A percentile compares a stretch with the other conserved stretches of the same genome.
Conservation (phyloP, 2,329 filamentous ascomycete genomes). For the Ascosphaera acerosa region DNA sequence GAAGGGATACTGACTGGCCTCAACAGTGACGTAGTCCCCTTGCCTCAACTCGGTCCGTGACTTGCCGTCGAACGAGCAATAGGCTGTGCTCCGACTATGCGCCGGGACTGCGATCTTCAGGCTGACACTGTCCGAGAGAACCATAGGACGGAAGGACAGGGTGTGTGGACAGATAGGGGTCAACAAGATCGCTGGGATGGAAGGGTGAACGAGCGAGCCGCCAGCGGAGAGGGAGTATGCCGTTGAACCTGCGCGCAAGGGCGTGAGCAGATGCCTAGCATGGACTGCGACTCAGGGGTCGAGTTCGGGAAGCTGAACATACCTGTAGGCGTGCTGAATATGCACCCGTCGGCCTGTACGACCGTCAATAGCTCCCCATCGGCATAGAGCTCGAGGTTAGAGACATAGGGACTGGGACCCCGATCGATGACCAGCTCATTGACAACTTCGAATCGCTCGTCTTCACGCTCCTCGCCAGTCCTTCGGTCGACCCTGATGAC, state of each 20-base stretch:
- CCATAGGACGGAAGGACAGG: slow-evolving; percentile 90
- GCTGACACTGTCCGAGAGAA: slow-evolving; percentile 81
- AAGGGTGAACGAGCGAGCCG: slow-evolving; percentile 83
- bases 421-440: slow-evolving; percentile 98
- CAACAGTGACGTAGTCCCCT: slow-evolving; percentile 88
- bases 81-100: slow-evolving; percentile 71
- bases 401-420: slow-evolving; percentile 88
- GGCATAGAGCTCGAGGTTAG: slow-evolving; percentile 84
- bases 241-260: slow-evolving; percentile 50
- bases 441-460: slow-evolving; percentile 89
- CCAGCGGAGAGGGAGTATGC: slow-evolving; percentile 92
- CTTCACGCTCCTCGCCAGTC: slow-evolving; percentile 48
- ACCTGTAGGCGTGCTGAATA: slow-evolving; percentile 87
- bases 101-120: slow-evolving; percentile 69
- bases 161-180: slow-evolving; percentile 97
- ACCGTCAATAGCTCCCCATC: slow-evolving; percentile 88
- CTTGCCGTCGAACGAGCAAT: slow-evolving; percentile 95
- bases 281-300: no score
- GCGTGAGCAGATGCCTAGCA: no score
- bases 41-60: slow-evolving; percentile 78
- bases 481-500: slow-evolving; percentile 48
- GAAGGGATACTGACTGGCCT: slow-evolving; percentile 89
- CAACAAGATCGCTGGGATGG: slow-evolving; percentile 86
- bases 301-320: slow-evolving; percentile 9
- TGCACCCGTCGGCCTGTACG: slow-evolving; percentile 89